Conservation (phyloP, 768 basidiomycete genomes). For the Mycena albidolilacea region DNA sequence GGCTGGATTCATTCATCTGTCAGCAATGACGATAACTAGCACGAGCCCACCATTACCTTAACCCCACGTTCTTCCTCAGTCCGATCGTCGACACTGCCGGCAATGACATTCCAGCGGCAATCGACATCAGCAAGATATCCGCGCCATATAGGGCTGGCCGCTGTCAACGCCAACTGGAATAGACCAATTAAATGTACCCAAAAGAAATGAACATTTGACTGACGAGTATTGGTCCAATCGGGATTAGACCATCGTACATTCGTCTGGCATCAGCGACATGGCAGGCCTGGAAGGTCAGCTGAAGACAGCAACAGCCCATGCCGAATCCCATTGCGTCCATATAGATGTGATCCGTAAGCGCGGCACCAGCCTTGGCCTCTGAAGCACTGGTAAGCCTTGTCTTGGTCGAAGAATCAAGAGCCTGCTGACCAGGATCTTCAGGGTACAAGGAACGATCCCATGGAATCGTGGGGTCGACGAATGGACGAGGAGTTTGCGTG, state of each 20-base stretch:
- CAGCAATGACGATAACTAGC: not conserved
- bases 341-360: conserved; percentile 92
- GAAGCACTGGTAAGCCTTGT: conserved; percentile 29
- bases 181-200: conserved; percentile 4
- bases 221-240: conserved; percentile 96
- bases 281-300: conserved; percentile 97
- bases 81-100: conserved; percentile 98
- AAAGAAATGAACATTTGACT: conserved; percentile 41
- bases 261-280: conserved; percentile 92
- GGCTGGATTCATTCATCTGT: conserved; percentile 63
- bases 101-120: conserved; percentile 98
- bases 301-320: conserved; percentile 99
- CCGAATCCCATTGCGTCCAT: conserved; percentile 99
- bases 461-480: conserved; percentile 93
- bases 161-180: conserved; percentile 88
- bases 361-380: conserved; percentile 94
- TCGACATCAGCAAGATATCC: conserved; percentile 97
- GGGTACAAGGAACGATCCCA: conserved; percentile 87
- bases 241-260: conserved; percentile 97
- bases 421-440: conserved; percentile 80
- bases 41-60: conserved; percentile 64
- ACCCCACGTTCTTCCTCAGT: conserved; percentile 95
- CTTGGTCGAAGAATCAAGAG: not conserved
- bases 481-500: conserved; percentile 87
- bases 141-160: conserved; percentile 95